Evolutionary conservation across 2,329 filamentous ascomycete genomes (phyloP).

Genomic region (Fusarium nodosum): DNA sequence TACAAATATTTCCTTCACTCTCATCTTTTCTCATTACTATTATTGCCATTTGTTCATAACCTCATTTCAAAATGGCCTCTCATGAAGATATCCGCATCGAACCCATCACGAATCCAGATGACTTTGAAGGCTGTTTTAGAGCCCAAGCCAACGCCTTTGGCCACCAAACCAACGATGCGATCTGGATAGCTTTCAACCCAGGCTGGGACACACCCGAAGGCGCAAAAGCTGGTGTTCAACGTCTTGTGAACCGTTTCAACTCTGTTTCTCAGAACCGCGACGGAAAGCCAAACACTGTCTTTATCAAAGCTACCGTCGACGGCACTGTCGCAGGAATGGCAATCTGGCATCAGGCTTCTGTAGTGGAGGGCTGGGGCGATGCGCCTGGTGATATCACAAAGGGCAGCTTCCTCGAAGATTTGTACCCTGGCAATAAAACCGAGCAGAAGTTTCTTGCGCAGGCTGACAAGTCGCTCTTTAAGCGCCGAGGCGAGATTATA

Average conservation of each 20-base stretch:
- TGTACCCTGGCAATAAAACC: conserved; percentile 59
- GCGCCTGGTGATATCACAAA: conserved; percentile 51
- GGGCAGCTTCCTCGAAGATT: conserved; percentile 51
- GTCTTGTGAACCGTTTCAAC: conserved; percentile 59
- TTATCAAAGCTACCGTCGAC: conserved; percentile 66
- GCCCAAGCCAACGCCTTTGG: conserved; percentile 60
- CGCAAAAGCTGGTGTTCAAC: conserved; percentile 52
- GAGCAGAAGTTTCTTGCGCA: conserved; percentile 64
- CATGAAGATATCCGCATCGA: conserved; percentile 45
- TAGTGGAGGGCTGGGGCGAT: conserved; percentile 63
- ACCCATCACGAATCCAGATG: conserved; percentile 47
- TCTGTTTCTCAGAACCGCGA: conserved; percentile 56
- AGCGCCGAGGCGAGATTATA: conserved; percentile 59
- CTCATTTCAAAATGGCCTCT: background rate
- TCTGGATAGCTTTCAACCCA: conserved; percentile 67
- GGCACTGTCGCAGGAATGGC: conserved; percentile 64
- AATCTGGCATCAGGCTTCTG: conserved; percentile 67
- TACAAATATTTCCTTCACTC: background rate
- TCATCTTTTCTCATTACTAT: conserved; percentile 2
- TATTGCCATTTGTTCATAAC: accelerated
- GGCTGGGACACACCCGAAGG: conserved; percentile 67
- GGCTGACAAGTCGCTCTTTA: conserved; percentile 59
- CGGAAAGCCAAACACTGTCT: conserved; percentile 64
- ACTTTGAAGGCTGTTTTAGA: conserved; percentile 49
- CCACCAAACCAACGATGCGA: conserved; percentile 62